Evolutionary conservation across 306 rosid genomes (phyloP).

Genomic region (Sophora flavescens): DNA sequence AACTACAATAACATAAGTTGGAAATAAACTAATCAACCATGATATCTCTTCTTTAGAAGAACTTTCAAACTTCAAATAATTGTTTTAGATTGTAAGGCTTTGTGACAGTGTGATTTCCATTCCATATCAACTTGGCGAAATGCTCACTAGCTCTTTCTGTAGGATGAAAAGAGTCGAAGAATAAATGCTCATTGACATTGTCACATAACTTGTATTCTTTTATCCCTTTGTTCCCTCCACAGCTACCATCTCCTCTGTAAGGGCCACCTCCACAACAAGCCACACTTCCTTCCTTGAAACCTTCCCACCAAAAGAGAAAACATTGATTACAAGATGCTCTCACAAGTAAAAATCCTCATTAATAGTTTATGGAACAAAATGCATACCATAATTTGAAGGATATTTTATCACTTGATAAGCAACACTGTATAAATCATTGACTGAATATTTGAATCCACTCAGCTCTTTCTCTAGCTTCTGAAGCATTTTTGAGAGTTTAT

Average conservation of each 20-base stretch:
- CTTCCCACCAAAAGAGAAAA: conserved; percentile 29
- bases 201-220: conserved; percentile 50
- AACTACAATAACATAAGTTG: background rate
- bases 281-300: conserved; percentile 53
- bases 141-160: conserved; percentile 49
- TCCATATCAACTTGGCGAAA: conserved; percentile 52
- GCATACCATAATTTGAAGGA: conserved; percentile 52
- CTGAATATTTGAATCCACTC: conserved; percentile 57
- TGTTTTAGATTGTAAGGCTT: conserved; percentile 51
- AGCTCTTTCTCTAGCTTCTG: conserved; percentile 44
- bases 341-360: background rate
- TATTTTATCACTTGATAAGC: background rate
- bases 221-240: conserved; percentile 58
- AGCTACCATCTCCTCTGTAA: conserved; percentile 54
- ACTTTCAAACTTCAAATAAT: conserved; percentile 42
- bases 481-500: conserved; percentile 37
- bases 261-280: conserved; percentile 67
- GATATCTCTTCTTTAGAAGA: background rate
- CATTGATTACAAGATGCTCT: background rate
- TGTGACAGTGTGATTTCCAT: conserved; percentile 34
- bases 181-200: conserved; percentile 47
- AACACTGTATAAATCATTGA: conserved; percentile 31
- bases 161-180: conserved; percentile 59
- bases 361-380: background rate
- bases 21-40: background rate